A percentile compares a stretch with the other conserved stretches of the same genome.
These are phyloP conservation scores for Obba rivulosa DNA, from an alignment of 768 basidiomycete genomes.

Conservation along the genomic window DNA sequence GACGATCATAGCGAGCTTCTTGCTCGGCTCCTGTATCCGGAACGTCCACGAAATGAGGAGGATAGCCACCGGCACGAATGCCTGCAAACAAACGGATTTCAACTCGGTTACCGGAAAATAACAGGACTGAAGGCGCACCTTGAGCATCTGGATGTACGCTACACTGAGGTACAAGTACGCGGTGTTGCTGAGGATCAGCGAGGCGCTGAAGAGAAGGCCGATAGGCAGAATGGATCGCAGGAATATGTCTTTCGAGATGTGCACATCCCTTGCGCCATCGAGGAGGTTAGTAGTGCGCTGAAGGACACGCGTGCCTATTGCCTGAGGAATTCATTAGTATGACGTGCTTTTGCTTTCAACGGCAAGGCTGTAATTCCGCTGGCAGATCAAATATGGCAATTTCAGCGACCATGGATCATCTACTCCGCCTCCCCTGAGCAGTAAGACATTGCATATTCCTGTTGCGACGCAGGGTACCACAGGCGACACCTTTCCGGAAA, in stretches of 20 bases:
- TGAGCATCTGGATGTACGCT: conserved; percentile 96
- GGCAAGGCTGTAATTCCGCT: background rate
- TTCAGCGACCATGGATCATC: no score
- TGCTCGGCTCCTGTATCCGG: conserved; percentile 84
- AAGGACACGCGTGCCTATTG: conserved; percentile 82
- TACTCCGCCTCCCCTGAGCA: no score
- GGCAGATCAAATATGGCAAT: no score
- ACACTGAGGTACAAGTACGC: conserved; percentile 91
- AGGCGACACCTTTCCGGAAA: no score
- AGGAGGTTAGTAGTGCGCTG: conserved; percentile 77
- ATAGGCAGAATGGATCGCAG: conserved; percentile 87
- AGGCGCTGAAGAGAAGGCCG: conserved; percentile 88
- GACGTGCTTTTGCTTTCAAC: background rate
- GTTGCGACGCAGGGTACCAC: no score
- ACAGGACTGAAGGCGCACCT: conserved; percentile 38
- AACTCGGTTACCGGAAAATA: background rate
- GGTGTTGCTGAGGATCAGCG: conserved; percentile 86
- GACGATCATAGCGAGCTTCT: conserved; percentile 76
- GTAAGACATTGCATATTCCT: no score
- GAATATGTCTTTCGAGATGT: conserved; percentile 76
- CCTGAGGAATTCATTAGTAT: conserved; percentile 27
- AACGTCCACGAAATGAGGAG: conserved; percentile 90
- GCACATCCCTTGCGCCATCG: conserved; percentile 73
- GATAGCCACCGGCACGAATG: conserved; percentile 86
- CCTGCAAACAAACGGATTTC: conserved; percentile 52